Percentiles rank a stretch among this genome's conserved stretches.
Evolutionary conservation across 75 land plant genomes (phyloP).

Genomic region (Pinus tabuliformis): DNA sequence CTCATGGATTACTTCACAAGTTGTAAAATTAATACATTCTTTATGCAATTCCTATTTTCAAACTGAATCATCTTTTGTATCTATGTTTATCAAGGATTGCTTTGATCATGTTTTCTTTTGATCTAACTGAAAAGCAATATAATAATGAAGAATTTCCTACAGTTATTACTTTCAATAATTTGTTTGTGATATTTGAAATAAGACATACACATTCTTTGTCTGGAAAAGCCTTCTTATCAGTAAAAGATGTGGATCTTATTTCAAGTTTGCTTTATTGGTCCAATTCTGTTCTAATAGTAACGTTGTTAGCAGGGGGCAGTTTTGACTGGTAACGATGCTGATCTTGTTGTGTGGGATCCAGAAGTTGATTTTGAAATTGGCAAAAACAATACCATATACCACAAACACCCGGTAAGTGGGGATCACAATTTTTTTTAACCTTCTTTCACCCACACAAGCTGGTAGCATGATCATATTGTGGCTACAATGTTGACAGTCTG

Average conservation of each 20-base stretch:
- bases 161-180: not conserved
- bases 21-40: no score
- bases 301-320: constrained; percentile 59
- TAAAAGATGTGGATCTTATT: not conserved
- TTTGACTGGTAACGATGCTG: constrained; percentile 83
- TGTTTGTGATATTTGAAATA: not conserved
- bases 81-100: not conserved
- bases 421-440: not conserved
- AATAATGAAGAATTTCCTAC: not conserved
- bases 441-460: not conserved
- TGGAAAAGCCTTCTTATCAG: not conserved
- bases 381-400: constrained; percentile 42
- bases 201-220: not conserved
- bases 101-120: not conserved
- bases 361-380: constrained; percentile 71
- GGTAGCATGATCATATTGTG: not conserved
- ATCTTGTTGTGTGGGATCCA: constrained; percentile 96
- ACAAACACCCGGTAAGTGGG: constrained; percentile 69
- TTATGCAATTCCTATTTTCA: not conserved
- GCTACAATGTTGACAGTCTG: not conserved
- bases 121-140: not conserved
- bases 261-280: not conserved
- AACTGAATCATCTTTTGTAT: not conserved
- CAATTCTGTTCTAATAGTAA: not conserved
- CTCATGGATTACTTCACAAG: no score